Percentiles rank a stretch among this genome's conserved stretches.
phyloP scores from a whole-genome alignment of 2,329 filamentous ascomycete species.

The Pseudomassariella vexata region DNA sequence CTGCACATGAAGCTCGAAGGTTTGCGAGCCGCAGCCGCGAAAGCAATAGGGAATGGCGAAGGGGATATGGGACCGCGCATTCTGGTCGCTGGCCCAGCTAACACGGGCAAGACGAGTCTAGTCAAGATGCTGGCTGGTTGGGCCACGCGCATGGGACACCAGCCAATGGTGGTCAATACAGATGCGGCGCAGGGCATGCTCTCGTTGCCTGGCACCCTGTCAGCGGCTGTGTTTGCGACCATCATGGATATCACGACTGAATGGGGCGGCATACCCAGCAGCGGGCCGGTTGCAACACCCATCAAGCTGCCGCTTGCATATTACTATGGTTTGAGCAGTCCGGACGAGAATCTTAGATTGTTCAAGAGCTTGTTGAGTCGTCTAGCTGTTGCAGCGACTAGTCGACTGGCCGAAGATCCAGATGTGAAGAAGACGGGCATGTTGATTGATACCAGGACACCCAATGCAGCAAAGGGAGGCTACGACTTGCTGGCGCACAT shows the following conservation, averaged over 20 bases:
- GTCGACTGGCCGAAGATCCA: slow-evolving; percentile 69
- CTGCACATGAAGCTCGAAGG: slow-evolving; percentile 81
- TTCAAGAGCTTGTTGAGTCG: slow-evolving; percentile 71
- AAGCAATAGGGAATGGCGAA: slow-evolving; percentile 21
- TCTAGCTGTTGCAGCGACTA: slow-evolving; percentile 73
- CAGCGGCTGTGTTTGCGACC: slow-evolving; percentile 79
- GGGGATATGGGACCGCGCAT: slow-evolving; percentile 66
- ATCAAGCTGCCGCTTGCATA: slow-evolving; percentile 91
- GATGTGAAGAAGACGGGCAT: slow-evolving; percentile 68
- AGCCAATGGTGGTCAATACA: slow-evolving; percentile 78
- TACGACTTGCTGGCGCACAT: slow-evolving; percentile 80
- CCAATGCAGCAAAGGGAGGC: slow-evolving; percentile 59
- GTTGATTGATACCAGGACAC: slow-evolving; percentile 77
- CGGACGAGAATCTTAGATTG: slow-evolving; percentile 66
- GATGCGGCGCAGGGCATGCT: slow-evolving; percentile 78
- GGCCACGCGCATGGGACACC: slow-evolving; percentile 65
- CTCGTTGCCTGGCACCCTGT: slow-evolving; percentile 73
- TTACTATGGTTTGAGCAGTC: slow-evolving; percentile 70
- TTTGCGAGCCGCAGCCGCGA: slow-evolving; percentile 56
- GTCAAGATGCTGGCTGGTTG: slow-evolving; percentile 74
- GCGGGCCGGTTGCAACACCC: slow-evolving; percentile 79
- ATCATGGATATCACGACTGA: slow-evolving; percentile 76
- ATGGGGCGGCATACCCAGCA: slow-evolving; percentile 87
- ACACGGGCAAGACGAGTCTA: slow-evolving; percentile 78
- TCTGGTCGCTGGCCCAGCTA: slow-evolving; percentile 72